Evolutionary conservation across 2,329 filamentous ascomycete genomes (phyloP).

Genomic region (Aspergillus novoparasiticus): DNA sequence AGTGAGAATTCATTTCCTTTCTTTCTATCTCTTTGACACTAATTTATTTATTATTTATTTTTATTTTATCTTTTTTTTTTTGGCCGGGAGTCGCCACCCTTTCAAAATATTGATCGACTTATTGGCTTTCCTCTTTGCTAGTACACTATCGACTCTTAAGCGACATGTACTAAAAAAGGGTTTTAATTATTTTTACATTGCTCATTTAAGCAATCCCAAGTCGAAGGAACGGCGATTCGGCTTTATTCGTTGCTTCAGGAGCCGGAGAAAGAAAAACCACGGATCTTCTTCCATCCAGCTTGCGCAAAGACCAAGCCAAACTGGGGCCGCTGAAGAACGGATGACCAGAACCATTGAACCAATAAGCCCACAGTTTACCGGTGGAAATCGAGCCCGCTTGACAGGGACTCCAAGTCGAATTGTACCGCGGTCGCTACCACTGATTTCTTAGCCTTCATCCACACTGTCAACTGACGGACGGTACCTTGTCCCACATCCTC

Average conservation of each 20-base stretch:
- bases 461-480: conserved; percentile 3
- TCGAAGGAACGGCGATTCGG: conserved; percentile 6
- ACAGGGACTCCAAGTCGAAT: conserved; percentile 16
- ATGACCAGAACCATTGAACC: conserved; percentile 7
- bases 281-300: conserved; percentile 6
- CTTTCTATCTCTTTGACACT: not conserved
- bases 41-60: not conserved
- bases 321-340: conserved; percentile 19
- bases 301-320: conserved; percentile 15
- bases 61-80: not conserved
- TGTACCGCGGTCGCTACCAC: conserved; percentile 15
- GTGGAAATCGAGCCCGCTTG: conserved; percentile 10
- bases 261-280: conserved; percentile 3
- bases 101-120: not conserved
- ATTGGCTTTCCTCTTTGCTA: conserved; percentile 13
- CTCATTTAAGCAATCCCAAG: conserved; percentile 2
- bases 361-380: conserved; percentile 11
- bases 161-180: not conserved
- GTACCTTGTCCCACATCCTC: conserved; percentile 6
- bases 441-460: conserved; percentile 7
- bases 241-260: conserved; percentile 11
- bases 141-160: not conserved
- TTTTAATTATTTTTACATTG: not conserved
- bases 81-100: not conserved
- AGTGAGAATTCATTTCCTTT: not conserved